A percentile compares a stretch with the other conserved stretches of the same genome.
phyloP scores from a whole-genome alignment of 805 yeast species.

The Wickerhamiella cacticola region DNA sequence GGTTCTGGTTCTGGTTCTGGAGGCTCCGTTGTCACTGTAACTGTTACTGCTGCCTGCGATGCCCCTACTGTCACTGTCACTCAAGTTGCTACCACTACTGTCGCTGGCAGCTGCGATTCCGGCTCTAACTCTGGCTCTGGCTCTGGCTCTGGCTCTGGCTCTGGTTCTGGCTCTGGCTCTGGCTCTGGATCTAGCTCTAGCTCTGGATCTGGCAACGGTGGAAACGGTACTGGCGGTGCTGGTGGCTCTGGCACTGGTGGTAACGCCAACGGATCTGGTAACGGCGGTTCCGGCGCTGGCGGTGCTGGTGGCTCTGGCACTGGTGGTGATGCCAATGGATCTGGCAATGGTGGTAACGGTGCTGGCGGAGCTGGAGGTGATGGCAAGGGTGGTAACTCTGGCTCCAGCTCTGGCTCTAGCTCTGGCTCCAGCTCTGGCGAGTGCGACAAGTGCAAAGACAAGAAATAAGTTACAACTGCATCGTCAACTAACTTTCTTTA shows the following conservation, averaged over 20 bases:
- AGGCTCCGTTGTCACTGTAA: background rate
- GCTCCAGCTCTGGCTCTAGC: background rate
- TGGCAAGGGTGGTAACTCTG: background rate
- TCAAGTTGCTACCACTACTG: background rate
- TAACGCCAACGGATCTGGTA: too few relatives aligned
- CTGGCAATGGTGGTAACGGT: background rate
- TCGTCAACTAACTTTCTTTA: background rate
- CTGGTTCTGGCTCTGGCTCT: background rate
- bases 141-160: background rate
- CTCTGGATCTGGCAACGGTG: background rate
- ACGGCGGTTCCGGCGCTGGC: too few relatives aligned
- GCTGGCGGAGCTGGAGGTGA: background rate
- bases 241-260: background rate
- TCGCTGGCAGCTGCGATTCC: constrained; percentile 1
- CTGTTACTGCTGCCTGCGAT: constrained; percentile 3
- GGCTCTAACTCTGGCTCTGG: background rate
- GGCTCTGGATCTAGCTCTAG: background rate
- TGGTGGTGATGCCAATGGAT: too few relatives aligned
- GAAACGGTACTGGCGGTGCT: background rate
- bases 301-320: background rate
- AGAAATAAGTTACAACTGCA: background rate
- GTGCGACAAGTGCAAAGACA: background rate
- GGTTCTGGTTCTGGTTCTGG: background rate
- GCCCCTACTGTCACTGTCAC: background rate
- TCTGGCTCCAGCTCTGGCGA: constrained; percentile 1